Evolutionary conservation across 2,329 filamentous ascomycete species (phyloP), one percentile per base, ranked within the genome.

Genomic region (Tolypocladium cylindrosporum): DNA sequence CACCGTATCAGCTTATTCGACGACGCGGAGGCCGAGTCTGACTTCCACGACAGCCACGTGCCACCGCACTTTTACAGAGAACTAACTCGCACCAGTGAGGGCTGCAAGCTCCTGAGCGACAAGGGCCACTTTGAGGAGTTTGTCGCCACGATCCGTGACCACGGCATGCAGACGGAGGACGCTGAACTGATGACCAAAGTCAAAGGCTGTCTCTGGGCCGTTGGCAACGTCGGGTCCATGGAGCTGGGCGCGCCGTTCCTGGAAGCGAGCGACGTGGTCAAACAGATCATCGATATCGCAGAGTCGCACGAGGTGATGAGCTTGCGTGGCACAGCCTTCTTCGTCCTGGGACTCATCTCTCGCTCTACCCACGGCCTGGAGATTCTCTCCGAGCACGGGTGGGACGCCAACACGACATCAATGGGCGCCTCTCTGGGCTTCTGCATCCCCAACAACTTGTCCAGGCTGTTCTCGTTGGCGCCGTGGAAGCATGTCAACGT

Each of bases 21-120:
- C 61, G 84, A 81, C 64, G 81, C 75, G 16, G 80, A 83, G 50
- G 74, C 73, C 9, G 81, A 84, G 56, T 76, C 77, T 9, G 81
- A 84, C 50, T 79, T 76, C 55, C 79, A 83, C 58, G 91, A 85
- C 58, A 80, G 73, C 56, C 81, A 85, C 59, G 90, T 97, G 1
- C 94, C 94, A n/a, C 93, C 94, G 11, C 94, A 99, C 72, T 99
- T 99, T 72, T 99, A 99, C 69, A 85, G 93, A 58, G 94, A 99
- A 71, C 80, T 99, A 56, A 96, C 94, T 0, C 86, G 94, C 16
- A 99, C 94, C 0, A 83, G 87, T 57, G 94, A 99, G 73, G 94
- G 94, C 1, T 99, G 94, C 73, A 89, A 87, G 68, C 78, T 99
- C 0, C 79, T 99, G 7, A 86, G 89, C 64, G 88, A 96, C 63